Base-by-base conservation (phyloP, 1,139 yeast genomes). In the Saccharomyces hybrid region DNA sequence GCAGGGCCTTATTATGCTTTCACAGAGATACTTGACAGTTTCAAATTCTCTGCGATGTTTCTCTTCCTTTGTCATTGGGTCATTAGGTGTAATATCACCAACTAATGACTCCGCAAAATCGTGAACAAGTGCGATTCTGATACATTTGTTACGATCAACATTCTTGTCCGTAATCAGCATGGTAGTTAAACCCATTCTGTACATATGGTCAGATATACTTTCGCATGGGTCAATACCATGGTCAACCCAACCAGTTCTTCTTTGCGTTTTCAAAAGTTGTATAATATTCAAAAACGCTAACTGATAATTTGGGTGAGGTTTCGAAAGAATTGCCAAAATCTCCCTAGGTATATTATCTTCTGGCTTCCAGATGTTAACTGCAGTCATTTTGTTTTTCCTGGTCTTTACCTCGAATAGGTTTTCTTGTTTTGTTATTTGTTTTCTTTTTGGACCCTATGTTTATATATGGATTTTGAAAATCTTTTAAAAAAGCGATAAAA, bases 211-310 rank as follows among this genome's bases (percentile, higher is more conserved):
- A 16, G 93, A 80, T 55, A 93, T 91, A 54, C 91, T 83, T 71
- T 93, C 79, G 52, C 84, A 81, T 6, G 72, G 70, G 0, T 82
- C 78, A 34, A 91, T 78, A 16, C 80, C 81, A 65, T 82, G 83
- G 66, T 90, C 93, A 34, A 93, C 72, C 99, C 99, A 93, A 2
- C 99, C 99, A 0, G 99, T 93, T 68, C 99, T 81, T 62, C 80
- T 84, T 63, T 90, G 95, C 4, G 83, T 77, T 71, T 93, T 93
- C 64, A 93, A 77, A 47, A 83, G 78, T 55, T 88, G 80, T 1
- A 90, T 81, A 52, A 91, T 81, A 66, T 89, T 89, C 58, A 89
- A 77, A 66, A 93, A 90, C 25, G 87, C 85, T 57, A 83, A 73
- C 52, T 84, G 79, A 68, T 79, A 80, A 68, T 81, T 79, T 27